Percentiles rank a stretch among this genome's conserved stretches.
Conservation (phyloP, 805 yeast genomes). For the Zygosaccharomyces bisporus region DNA sequence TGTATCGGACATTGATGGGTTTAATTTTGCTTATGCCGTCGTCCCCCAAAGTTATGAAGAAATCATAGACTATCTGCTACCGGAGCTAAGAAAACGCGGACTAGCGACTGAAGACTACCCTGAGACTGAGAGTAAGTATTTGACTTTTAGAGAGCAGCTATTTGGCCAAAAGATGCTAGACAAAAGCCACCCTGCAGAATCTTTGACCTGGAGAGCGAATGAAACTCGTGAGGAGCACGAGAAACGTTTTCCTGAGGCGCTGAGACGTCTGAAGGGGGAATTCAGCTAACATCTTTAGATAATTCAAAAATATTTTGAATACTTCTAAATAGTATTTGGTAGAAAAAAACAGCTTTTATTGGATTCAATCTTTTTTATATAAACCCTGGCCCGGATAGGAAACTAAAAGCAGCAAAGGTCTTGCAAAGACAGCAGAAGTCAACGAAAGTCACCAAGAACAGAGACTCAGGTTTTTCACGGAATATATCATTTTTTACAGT, state of each 20-base stretch:
- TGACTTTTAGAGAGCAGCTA: conserved; percentile 37
- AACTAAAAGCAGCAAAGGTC: too few species aligned
- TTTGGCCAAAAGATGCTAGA: conserved; percentile 31
- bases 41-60: conserved; percentile 40
- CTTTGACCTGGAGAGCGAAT: conserved; percentile 25
- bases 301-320: too few species aligned
- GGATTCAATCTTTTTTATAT: too few species aligned
- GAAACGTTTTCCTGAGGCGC: conserved; percentile 7
- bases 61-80: conserved; percentile 37
- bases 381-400: too few species aligned
- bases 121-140: conserved; percentile 16
- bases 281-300: too few species aligned
- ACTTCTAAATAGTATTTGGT: too few species aligned
- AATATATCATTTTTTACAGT: too few species aligned
- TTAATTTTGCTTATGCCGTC: conserved; percentile 41
- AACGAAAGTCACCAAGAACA: not conserved
- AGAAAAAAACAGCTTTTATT: too few species aligned
- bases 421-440: not conserved
- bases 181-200: conserved; percentile 22
- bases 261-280: conserved; percentile 1
- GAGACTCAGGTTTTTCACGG: too few species aligned
- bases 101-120: conserved; percentile 40
- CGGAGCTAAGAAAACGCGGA: conserved; percentile 38
- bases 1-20: conserved; percentile 42
- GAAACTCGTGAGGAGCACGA: conserved; percentile 33